Base-by-base conservation (phyloP, 2,329 filamentous ascomycete genomes). In the Stagonosporopsis cucurbitacearum region DNA sequence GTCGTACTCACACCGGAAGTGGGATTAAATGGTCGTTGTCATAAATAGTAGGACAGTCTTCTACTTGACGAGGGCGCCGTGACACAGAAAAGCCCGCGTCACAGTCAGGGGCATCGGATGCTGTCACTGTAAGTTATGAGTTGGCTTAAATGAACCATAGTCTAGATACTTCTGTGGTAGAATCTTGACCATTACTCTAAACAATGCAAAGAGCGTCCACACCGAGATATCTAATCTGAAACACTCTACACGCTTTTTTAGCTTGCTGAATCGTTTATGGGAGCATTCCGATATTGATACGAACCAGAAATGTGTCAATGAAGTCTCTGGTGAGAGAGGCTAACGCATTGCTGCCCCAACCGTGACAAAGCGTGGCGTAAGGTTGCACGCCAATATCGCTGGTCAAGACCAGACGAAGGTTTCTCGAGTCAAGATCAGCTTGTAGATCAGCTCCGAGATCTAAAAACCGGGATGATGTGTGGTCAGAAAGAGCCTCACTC, bases 171-270 rank as follows among this genome's bases (percentile, higher is more conserved):
- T 35, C 47, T 17, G 7, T 23, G 8, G 37, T 3, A 4, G 42
- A 50, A 28, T 50, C 47, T 2, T 2, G 11, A 26, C 6, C 11
- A n/a, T 11, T 41, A 12, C 30, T 28, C n/a, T 50, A 37, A 4
- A 41, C 42, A 17, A 42, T 50, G 11, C 47, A 50, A 13, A 50
- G 22, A 19, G 47, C 28, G 15, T 50, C 37, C 4, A 42, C 37
- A 37, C 47, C 42, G 15, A 41, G 46, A 13, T 41, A 25, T 15
- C 36, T 33, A 1, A 40, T 7, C 11, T 32, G 25, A 3, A 49
- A 6, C 12, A 2, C 13, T 32, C 36, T 32, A 26, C 35, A 40
- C 19, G 32, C 19, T 12, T 17, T 2, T 2, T 32, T 17, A 39
- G 26, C 36, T 4, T 40, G n/a, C 4, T 33, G 15, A 9, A 26